phyloP scores from a whole-genome alignment of 805 yeast species.

The Hanseniaspora thailandica region DNA sequence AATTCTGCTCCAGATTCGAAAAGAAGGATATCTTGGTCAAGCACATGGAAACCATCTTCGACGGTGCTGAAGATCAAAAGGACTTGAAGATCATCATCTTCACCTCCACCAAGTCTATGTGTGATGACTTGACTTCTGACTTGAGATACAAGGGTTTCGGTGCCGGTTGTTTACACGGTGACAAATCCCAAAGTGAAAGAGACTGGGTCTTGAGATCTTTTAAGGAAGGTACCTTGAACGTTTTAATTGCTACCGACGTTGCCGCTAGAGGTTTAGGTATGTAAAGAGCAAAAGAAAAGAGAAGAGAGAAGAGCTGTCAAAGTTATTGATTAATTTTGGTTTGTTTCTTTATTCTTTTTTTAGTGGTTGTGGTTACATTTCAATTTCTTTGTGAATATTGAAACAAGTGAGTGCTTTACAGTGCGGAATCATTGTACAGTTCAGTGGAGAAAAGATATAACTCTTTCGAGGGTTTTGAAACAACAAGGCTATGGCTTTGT shows the following conservation, averaged over 20 bases:
- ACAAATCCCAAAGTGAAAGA: constrained; percentile 93
- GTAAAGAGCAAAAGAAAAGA: constrained; percentile 30
- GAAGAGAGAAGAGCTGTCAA: not conserved
- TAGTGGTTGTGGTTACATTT: not conserved
- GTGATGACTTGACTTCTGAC: constrained; percentile 86
- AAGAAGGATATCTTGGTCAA: constrained; percentile 82
- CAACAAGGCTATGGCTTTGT: no score
- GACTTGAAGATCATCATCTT: constrained; percentile 70
- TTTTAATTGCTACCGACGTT: constrained; percentile 98
- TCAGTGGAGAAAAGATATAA: not conserved
- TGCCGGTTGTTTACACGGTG: constrained; percentile 97
- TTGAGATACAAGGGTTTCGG: constrained; percentile 98
- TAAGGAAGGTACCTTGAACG: constrained; percentile 82
- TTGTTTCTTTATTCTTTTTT: constrained; percentile 9
- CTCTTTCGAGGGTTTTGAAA: not conserved
- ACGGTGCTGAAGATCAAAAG: constrained; percentile 35
- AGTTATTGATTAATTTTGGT: not conserved
- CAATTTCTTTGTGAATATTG: not conserved
- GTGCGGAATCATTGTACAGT: not conserved
- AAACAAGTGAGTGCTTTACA: not conserved
- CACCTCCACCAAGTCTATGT: constrained; percentile 94
- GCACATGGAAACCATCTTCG: constrained; percentile 72
- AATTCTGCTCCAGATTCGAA: constrained; percentile 82
- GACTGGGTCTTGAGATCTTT: constrained; percentile 96
- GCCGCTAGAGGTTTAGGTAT: constrained; percentile 99